Percentiles rank a stretch among this genome's conserved stretches.
Evolutionary conservation across 495 filamentous ascomycete genomes (phyloP).

Genomic region (Neurospora pannonica): DNA sequence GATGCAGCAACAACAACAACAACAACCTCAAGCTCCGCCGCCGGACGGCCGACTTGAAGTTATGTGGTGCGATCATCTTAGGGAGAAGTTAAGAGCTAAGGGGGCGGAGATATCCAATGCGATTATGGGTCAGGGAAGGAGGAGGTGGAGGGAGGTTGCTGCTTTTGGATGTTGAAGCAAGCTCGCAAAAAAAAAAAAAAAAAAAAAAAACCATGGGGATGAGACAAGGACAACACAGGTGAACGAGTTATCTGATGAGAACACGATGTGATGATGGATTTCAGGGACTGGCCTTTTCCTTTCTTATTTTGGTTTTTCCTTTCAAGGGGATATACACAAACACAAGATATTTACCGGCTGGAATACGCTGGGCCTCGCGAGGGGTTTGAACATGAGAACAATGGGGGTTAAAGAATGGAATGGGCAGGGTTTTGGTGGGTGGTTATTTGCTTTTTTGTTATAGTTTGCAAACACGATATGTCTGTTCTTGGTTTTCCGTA

Average conservation of each 20-base stretch:
- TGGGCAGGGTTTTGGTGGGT: background rate
- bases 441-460: background rate
- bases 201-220: background rate
- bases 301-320: background rate
- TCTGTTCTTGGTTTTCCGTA: background rate
- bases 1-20: background rate
- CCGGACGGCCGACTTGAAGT: constrained; percentile 27
- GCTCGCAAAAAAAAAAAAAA: no score
- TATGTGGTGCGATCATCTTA: constrained; percentile 34
- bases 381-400: background rate
- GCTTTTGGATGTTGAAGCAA: no score
- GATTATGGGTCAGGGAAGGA: constrained; percentile 5
- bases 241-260: background rate
- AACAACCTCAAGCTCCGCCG: constrained; percentile 7
- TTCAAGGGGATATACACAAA: background rate
- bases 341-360: background rate
- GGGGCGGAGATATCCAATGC: constrained; percentile 13
- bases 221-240: background rate
- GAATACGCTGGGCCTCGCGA: background rate
- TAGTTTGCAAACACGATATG: background rate
- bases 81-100: constrained; percentile 10
- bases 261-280: background rate
- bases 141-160: constrained; percentile 14
- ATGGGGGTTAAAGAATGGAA: background rate
- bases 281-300: background rate